phyloP scores from a whole-genome alignment of 768 basidiomycete genomes.

The Clathrus columnatus region DNA sequence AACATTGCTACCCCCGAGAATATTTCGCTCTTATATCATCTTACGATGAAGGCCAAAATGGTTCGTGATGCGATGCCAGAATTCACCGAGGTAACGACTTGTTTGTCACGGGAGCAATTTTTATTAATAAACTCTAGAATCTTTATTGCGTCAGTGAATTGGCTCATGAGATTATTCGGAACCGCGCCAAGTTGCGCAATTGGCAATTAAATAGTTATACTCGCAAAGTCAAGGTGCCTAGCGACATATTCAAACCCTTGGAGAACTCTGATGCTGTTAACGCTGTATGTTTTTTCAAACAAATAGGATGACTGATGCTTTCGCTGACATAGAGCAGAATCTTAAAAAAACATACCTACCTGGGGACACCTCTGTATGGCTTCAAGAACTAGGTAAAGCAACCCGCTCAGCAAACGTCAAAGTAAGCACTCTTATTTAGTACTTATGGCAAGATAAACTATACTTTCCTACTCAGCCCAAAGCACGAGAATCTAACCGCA shows the following conservation, averaged over 20 bases:
- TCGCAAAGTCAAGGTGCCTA: conserved; percentile 68
- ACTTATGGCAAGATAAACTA: neutral
- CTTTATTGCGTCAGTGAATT: conserved; percentile 84
- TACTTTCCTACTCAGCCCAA: neutral
- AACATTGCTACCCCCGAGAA: conserved; percentile 73
- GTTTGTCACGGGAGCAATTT: neutral
- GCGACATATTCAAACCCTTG: conserved; percentile 71
- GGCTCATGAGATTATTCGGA: conserved; percentile 78
- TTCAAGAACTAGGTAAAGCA: conserved; percentile 33
- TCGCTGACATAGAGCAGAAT: conserved; percentile 49
- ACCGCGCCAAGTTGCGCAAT: conserved; percentile 42
- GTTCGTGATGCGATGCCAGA: conserved; percentile 68
- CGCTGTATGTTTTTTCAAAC: conserved; percentile 35
- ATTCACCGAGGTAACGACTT: conserved; percentile 53
- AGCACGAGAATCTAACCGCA: neutral
- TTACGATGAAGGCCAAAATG: conserved; percentile 78
- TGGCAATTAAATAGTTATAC: conserved; percentile 80
- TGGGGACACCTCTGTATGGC: conserved; percentile 47
- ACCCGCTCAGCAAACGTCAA: conserved; percentile 10
- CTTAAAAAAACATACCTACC: conserved; percentile 60
- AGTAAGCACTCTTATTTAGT: neutral
- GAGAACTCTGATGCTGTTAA: conserved; percentile 57
- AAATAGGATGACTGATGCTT: neutral
- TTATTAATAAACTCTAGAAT: conserved; percentile 41
- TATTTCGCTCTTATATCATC: conserved; percentile 70